Evolutionary conservation across 2,329 filamentous ascomycete genomes (phyloP).

Genomic region (Talaromyces sp.): DNA sequence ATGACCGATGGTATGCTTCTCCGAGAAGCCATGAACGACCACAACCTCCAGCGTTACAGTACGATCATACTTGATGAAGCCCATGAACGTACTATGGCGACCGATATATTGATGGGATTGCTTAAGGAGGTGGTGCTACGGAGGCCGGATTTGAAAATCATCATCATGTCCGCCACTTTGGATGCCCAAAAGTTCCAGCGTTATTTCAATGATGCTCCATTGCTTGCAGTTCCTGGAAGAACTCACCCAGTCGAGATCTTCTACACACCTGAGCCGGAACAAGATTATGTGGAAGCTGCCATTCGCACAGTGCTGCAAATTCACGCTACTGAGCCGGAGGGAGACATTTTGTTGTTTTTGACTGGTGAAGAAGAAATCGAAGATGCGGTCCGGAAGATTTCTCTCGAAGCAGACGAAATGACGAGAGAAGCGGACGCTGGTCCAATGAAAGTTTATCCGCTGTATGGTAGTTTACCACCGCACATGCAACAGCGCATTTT

Average conservation of each 20-base stretch:
- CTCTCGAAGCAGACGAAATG: constrained; percentile 87
- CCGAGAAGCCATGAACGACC: constrained; percentile 94
- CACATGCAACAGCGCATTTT: constrained; percentile 95
- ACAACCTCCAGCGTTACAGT: constrained; percentile 86
- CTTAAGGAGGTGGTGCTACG: constrained; percentile 84
- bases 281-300: constrained; percentile 94
- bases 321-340: constrained; percentile 86
- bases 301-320: constrained; percentile 95
- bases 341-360: constrained; percentile 90
- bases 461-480: constrained; percentile 91
- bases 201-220: constrained; percentile 92
- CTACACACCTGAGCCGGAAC: constrained; percentile 93
- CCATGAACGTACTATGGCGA: constrained; percentile 94
- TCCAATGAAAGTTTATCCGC: constrained; percentile 83
- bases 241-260: constrained; percentile 98
- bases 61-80: constrained; percentile 98
- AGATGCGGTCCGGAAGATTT: constrained; percentile 89
- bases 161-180: constrained; percentile 97
- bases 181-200: constrained; percentile 97
- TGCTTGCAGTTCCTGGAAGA: constrained; percentile 89
- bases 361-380: constrained; percentile 99
- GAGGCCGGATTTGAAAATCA: constrained; percentile 89
- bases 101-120: constrained; percentile 95
- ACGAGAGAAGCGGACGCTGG: constrained; percentile 86
- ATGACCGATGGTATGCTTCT: constrained; percentile 99